These are phyloP conservation scores for Xylaria digitata DNA, from an alignment of 2,329 filamentous ascomycete species.

Conservation along the genomic window DNA sequence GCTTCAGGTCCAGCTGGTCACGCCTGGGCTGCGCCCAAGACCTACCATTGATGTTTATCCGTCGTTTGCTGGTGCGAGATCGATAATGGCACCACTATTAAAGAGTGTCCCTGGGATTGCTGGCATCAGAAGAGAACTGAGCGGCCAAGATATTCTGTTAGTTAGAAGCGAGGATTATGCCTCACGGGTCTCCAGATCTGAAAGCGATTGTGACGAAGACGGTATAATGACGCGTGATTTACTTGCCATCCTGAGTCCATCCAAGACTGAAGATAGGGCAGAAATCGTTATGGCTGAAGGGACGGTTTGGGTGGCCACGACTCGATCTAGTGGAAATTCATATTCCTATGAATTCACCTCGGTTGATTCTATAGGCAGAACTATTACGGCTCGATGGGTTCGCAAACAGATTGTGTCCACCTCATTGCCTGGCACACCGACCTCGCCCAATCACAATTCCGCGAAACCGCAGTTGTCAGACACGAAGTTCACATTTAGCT, in stretches of 20 bases:
- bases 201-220: constrained; percentile 57
- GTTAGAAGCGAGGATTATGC: constrained; percentile 77
- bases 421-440: constrained; percentile 44
- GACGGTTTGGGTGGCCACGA: constrained; percentile 66
- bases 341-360: constrained; percentile 72
- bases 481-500: constrained; percentile 78
- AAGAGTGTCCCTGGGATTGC: constrained; percentile 73
- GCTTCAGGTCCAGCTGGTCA: constrained; percentile 77
- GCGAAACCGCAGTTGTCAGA: constrained; percentile 52
- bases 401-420: constrained; percentile 55
- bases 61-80: constrained; percentile 67
- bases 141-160: constrained; percentile 76
- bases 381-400: constrained; percentile 76
- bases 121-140: constrained; percentile 70
- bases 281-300: constrained; percentile 76
- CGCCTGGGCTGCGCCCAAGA: constrained; percentile 68
- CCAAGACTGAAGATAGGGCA: constrained; percentile 65
- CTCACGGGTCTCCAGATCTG: constrained; percentile 50
- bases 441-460: constrained; percentile 40
- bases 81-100: constrained; percentile 68
- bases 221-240: constrained; percentile 60
- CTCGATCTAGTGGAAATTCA: constrained; percentile 59
- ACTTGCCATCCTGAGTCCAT: constrained; percentile 75
- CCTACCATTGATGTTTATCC: constrained; percentile 81
- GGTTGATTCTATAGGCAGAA: constrained; percentile 67